Conservation (phyloP, 495 filamentous ascomycete genomes). For the Aspergillus nidulans region DNA sequence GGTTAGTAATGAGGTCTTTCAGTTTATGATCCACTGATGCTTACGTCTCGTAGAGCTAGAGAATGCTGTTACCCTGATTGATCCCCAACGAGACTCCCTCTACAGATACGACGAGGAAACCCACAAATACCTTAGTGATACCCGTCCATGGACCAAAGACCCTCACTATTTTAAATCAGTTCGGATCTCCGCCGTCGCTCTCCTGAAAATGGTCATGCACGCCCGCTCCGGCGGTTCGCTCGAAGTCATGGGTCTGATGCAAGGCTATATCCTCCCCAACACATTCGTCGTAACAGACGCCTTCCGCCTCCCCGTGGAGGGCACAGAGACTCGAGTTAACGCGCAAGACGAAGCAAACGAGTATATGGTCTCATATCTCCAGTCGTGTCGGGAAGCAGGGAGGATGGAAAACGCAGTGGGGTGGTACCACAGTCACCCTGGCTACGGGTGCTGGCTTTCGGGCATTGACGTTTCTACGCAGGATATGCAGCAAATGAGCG, state of each 20-base stretch:
- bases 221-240: conserved; percentile 86
- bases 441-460: conserved; percentile 96
- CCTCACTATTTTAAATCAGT: conserved; percentile 89
- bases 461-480: conserved; percentile 95
- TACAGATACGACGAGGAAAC: conserved; percentile 71
- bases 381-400: conserved; percentile 65
- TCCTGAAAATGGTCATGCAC: conserved; percentile 99
- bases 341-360: conserved; percentile 93
- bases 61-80: conserved; percentile 77
- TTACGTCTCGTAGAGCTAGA: conserved; percentile 66
- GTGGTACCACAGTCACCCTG: conserved; percentile 98
- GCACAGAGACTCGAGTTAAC: conserved; percentile 96
- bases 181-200: conserved; percentile 86
- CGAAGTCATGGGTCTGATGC: conserved; percentile 98
- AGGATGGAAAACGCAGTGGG: conserved; percentile 90
- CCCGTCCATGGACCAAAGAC: conserved; percentile 77
- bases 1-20: conserved; percentile 32
- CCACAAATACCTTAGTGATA: conserved; percentile 53
- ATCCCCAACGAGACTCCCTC: conserved; percentile 82
- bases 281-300: conserved; percentile 93
- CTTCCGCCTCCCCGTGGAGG: conserved; percentile 91
- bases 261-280: conserved; percentile 76
- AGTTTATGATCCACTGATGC: background rate
- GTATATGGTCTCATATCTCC: conserved; percentile 86
- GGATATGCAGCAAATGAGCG: conserved; percentile 75